These are phyloP conservation scores for Rosa multiflora DNA, from an alignment of 306 rosid species.

Conservation along the genomic window DNA sequence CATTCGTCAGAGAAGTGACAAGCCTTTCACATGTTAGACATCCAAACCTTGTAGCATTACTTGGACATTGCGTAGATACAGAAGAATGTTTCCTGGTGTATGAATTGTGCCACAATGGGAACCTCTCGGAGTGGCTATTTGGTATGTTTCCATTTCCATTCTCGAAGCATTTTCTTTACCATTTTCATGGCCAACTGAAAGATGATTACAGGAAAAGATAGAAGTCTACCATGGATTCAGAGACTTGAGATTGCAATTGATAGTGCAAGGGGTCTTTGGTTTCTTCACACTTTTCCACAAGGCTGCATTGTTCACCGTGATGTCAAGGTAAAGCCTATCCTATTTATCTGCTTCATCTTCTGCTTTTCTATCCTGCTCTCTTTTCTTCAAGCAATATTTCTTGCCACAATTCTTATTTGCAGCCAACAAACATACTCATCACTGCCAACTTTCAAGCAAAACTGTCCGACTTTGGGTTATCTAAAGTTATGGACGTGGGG, in stretches of 20 bases:
- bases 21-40: constrained; percentile 60
- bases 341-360: not conserved
- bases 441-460: constrained; percentile 52
- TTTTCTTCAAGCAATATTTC: constrained; percentile 12
- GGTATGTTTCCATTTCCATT: constrained; percentile 33
- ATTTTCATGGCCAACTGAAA: not conserved
- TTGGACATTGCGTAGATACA: constrained; percentile 43
- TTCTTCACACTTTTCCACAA: constrained; percentile 56
- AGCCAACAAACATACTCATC: constrained; percentile 73
- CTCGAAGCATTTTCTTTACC: not conserved
- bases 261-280: constrained; percentile 59
- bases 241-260: constrained; percentile 57
- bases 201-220: constrained; percentile 43
- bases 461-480: constrained; percentile 68
- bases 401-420: constrained; percentile 19
- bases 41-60: constrained; percentile 54
- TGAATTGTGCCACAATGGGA: constrained; percentile 63
- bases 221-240: constrained; percentile 55
- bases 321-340: constrained; percentile 46
- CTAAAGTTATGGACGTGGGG: constrained; percentile 52
- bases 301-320: constrained; percentile 76
- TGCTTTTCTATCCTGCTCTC: not conserved
- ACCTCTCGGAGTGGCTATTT: constrained; percentile 72
- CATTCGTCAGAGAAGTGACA: constrained; percentile 61
- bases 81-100: constrained; percentile 68